Conservation (phyloP, 306 rosid species). For the Fragaria iinumae region DNA sequence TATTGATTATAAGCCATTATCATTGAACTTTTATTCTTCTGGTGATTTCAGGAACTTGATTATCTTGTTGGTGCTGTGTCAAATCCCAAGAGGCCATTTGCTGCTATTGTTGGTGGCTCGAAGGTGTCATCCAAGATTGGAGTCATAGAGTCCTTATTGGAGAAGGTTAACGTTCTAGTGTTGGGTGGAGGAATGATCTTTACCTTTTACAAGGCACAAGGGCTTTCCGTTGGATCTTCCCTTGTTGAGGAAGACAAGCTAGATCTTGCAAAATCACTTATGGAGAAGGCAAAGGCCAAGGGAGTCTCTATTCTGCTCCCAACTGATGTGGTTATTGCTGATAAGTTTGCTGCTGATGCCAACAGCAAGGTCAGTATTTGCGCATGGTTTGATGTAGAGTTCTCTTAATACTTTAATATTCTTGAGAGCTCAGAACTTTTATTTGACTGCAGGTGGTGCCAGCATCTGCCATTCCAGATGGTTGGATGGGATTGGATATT, state of each 20-base stretch:
- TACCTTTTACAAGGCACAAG: conserved; percentile 97
- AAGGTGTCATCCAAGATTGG: conserved; percentile 95
- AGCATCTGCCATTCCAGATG: conserved; percentile 78
- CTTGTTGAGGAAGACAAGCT: conserved; percentile 89
- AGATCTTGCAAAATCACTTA: conserved; percentile 66
- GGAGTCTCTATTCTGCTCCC: conserved; percentile 90
- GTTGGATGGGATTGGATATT: conserved; percentile 98
- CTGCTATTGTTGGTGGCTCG: conserved; percentile 92
- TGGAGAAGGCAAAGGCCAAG: conserved; percentile 81
- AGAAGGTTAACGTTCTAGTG: conserved; percentile 66
- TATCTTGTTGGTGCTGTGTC: conserved; percentile 86
- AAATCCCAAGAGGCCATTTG: conserved; percentile 92
- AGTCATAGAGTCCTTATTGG: conserved; percentile 89
- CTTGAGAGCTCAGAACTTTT: not conserved
- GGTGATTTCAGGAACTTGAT: conserved; percentile 75
- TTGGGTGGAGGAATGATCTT: conserved; percentile 95
- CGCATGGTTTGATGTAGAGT: not conserved
- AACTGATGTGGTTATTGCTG: conserved; percentile 80
- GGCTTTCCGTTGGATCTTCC: conserved; percentile 75
- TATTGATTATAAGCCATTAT: not conserved
- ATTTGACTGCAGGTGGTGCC: conserved; percentile 61
- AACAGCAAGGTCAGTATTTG: conserved; percentile 61
- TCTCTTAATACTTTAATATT: not conserved
- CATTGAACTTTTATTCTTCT: not conserved
- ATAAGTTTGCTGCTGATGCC: conserved; percentile 91